Conservation (phyloP, 2,329 filamentous ascomycete species). For the Pseudohalonectria lignicola region DNA sequence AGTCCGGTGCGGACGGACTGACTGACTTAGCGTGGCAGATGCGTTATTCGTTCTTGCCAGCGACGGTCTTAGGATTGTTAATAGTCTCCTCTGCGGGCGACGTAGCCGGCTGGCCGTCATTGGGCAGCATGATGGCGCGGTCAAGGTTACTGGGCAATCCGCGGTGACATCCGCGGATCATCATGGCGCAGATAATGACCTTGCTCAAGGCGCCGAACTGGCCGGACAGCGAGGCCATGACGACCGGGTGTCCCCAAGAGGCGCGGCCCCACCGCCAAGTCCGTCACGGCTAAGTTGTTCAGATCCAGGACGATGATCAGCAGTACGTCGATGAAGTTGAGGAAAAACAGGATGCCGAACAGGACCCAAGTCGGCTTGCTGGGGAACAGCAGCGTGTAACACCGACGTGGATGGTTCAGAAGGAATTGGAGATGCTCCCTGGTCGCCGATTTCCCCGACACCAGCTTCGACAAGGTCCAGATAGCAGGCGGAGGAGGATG, state of each 20-base stretch:
- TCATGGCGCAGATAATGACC: slow-evolving; percentile 45
- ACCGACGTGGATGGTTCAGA: slow-evolving; percentile 50
- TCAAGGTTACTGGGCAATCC: slow-evolving; percentile 44
- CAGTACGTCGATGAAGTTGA: slow-evolving; percentile 44
- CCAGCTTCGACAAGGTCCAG: slow-evolving; percentile 39
- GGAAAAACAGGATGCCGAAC: slow-evolving; percentile 32
- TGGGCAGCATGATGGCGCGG: slow-evolving; percentile 31
- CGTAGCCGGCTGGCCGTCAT: too few relatives aligned
- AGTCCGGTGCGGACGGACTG: too few relatives aligned
- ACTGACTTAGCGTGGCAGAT: too few relatives aligned
- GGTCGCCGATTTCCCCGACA: slow-evolving; percentile 24
- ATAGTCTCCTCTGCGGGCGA: too few relatives aligned
- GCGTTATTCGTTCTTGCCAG: too few relatives aligned
- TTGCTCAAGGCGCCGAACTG: slow-evolving; percentile 30
- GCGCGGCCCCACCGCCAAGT: slow-evolving; percentile 30
- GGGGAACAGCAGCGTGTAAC: slow-evolving; percentile 53
- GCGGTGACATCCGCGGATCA: slow-evolving; percentile 43
- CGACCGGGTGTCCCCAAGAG: slow-evolving; percentile 21
- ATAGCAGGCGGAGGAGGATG: slow-evolving; percentile 45
- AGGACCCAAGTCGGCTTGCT: slow-evolving; percentile 48
- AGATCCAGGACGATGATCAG: slow-evolving; percentile 41
- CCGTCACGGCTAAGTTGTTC: slow-evolving; percentile 35
- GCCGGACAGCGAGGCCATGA: slow-evolving; percentile 1
- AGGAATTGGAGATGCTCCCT: slow-evolving; percentile 41
- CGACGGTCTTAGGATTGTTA: too few relatives aligned